These are phyloP conservation scores for Zygosaccharomyces pseudorouxii DNA, from an alignment of 805 yeast genomes.

Conservation along the genomic window DNA sequence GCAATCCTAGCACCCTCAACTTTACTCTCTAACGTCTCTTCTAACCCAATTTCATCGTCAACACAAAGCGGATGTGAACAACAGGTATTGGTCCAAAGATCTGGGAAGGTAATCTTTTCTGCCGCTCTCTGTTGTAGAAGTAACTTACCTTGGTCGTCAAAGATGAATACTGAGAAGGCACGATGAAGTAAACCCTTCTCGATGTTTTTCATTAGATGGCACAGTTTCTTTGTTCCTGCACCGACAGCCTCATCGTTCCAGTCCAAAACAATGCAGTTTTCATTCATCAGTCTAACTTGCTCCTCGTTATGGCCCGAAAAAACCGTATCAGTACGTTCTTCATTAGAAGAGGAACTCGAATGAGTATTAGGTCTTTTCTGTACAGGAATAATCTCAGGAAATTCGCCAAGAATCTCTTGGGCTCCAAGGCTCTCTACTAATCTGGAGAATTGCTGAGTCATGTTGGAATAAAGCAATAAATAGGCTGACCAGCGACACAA, in stretches of 20 bases:
- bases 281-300: conserved; percentile 93
- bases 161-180: conserved; percentile 93
- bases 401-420: conserved; percentile 49
- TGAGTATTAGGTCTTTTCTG: conserved; percentile 54
- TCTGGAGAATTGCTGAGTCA: conserved; percentile 39
- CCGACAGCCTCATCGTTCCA: conserved; percentile 84
- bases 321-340: conserved; percentile 39
- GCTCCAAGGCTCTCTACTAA: conserved; percentile 50
- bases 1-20: conserved; percentile 79
- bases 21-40: conserved; percentile 48
- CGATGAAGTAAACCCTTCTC: conserved; percentile 84
- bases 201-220: conserved; percentile 85
- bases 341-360: conserved; percentile 34
- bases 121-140: conserved; percentile 92
- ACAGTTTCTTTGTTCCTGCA: conserved; percentile 87
- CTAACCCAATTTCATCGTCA: conserved; percentile 68
- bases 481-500: neutral
- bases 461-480: neutral
- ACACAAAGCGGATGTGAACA: conserved; percentile 96
- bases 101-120: conserved; percentile 94
- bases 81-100: conserved; percentile 98
- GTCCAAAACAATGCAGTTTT: conserved; percentile 89
- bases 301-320: conserved; percentile 89
- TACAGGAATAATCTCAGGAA: conserved; percentile 67
- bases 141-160: conserved; percentile 69